phyloP scores from a whole-genome alignment of 169 alveolate genomes.

The Cytauxzoon felis region DNA sequence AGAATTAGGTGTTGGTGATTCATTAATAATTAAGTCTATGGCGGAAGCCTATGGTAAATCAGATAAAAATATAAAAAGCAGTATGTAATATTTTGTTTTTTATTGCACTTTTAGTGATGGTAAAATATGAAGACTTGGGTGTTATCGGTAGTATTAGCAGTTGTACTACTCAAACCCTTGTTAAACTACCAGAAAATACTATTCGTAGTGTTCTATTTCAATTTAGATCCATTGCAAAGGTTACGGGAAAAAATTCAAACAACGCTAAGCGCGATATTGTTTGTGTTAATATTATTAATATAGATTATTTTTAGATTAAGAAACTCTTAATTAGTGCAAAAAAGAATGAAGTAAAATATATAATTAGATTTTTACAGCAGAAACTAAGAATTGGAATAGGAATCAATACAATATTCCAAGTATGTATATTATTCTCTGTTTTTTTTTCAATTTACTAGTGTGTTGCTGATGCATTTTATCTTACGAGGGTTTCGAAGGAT shows the following conservation, averaged over 20 bases:
- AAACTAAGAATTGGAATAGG: constrained; percentile 94
- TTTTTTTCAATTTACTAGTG: constrained; percentile 66
- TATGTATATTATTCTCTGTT: constrained; percentile 81
- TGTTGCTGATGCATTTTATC: constrained; percentile 55
- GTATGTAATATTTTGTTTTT: not conserved
- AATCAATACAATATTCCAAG: constrained; percentile 87
- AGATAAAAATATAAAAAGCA: constrained; percentile 85
- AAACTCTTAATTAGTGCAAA: constrained; percentile 87
- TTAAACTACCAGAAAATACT: constrained; percentile 82
- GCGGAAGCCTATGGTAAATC: constrained; percentile 91
- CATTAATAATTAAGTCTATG: constrained; percentile 88
- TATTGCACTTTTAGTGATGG: constrained; percentile 13
- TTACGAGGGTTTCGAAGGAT: constrained; percentile 46
- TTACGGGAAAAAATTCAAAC: constrained; percentile 72
- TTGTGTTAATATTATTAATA: constrained; percentile 31
- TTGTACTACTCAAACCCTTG: constrained; percentile 77
- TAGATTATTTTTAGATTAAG: constrained; percentile 78
- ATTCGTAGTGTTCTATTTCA: constrained; percentile 70
- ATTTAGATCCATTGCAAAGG: constrained; percentile 65
- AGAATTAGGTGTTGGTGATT: constrained; percentile 96
- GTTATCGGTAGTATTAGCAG: constrained; percentile 83
- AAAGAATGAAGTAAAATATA: constrained; percentile 89
- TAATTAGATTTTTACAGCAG: constrained; percentile 91
- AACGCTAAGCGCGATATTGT: constrained; percentile 66
- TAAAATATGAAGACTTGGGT: constrained; percentile 89